phyloP scores from a whole-genome alignment of 2,329 filamentous ascomycete genomes.

The Gremmenia infestans region DNA sequence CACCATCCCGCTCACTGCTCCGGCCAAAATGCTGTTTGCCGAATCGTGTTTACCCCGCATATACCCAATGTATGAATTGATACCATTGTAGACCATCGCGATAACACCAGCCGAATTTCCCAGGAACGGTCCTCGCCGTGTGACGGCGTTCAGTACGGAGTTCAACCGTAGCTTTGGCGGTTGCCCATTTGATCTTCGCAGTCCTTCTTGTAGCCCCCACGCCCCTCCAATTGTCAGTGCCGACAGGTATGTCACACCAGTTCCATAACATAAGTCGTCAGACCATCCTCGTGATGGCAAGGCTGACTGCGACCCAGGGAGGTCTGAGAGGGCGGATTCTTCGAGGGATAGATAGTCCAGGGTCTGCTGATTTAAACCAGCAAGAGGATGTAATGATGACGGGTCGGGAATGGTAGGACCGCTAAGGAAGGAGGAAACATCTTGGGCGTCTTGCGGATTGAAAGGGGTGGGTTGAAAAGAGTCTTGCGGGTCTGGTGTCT shows the following conservation, averaged over 20 bases:
- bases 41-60: constrained; percentile 82
- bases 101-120: constrained; percentile 95
- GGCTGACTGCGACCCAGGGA: constrained; percentile 80
- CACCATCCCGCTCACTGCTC: constrained; percentile 82
- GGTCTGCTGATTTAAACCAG: constrained; percentile 85
- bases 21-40: constrained; percentile 80
- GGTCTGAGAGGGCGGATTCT: constrained; percentile 80
- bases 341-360: constrained; percentile 95
- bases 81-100: constrained; percentile 91
- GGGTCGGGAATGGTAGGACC: constrained; percentile 77
- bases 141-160: constrained; percentile 90
- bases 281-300: constrained; percentile 95
- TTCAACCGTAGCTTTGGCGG: constrained; percentile 91
- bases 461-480: constrained; percentile 52
- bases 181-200: constrained; percentile 69
- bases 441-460: constrained; percentile 68
- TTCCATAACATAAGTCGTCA: constrained; percentile 96
- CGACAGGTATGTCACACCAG: constrained; percentile 88
- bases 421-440: constrained; percentile 82
- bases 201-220: constrained; percentile 88
- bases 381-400: constrained; percentile 83
- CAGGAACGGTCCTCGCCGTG: constrained; percentile 85
- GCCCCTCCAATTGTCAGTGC: constrained; percentile 80
- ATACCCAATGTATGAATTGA: constrained; percentile 80
- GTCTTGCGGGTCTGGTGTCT: constrained; percentile 28